Evolutionary conservation across 495 filamentous ascomycete species (phyloP).

Genomic region (Tuber brumale): DNA sequence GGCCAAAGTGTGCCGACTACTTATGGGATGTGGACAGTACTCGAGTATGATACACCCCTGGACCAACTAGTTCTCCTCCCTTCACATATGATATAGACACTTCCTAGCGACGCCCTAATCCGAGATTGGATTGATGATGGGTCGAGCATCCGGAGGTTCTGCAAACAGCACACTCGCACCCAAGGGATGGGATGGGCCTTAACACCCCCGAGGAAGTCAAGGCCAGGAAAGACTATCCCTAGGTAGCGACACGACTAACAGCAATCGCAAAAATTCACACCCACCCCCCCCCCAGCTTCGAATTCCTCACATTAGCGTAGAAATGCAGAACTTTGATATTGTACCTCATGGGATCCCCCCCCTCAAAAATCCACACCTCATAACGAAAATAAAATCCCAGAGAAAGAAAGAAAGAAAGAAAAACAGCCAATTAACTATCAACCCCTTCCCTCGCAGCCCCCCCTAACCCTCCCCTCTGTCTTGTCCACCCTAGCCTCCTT

Average conservation of each 20-base stretch:
- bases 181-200: not conserved
- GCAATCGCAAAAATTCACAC: not conserved
- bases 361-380: not conserved
- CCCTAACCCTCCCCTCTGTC: not conserved
- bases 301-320: not conserved
- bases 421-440: not conserved
- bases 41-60: too few relatives aligned
- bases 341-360: not conserved
- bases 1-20: too few relatives aligned
- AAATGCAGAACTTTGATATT: not conserved
- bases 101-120: not conserved
- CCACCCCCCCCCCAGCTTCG: not conserved
- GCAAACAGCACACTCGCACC: not conserved
- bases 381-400: not conserved
- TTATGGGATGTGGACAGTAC: too few relatives aligned
- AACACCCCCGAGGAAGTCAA: not conserved
- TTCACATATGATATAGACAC: not conserved
- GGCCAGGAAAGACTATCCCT: not conserved
- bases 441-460: not conserved
- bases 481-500: constrained; percentile 6
- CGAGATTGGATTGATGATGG: not conserved
- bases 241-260: not conserved
- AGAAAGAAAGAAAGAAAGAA: not conserved
- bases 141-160: not conserved
- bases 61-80: not conserved